Evolutionary conservation across 371 early-diverging fungal genomes (phyloP).

Genomic region (Actinomortierella wolfii): DNA sequence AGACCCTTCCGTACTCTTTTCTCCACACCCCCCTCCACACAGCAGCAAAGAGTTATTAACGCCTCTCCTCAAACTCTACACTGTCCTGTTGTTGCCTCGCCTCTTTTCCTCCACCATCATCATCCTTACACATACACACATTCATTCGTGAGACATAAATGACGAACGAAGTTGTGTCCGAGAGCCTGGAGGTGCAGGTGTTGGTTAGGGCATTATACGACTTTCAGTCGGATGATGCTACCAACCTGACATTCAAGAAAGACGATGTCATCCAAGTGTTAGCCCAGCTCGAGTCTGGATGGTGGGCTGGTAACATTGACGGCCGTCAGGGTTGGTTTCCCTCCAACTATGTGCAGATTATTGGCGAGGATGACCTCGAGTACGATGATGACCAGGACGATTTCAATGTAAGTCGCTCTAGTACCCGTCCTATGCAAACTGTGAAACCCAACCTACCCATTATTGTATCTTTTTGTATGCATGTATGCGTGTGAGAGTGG

Average conservation of each 20-base stretch:
- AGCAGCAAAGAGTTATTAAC: no score
- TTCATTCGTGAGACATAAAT: no score
- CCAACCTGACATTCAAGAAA: constrained; percentile 73
- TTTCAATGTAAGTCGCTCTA: constrained; percentile 27
- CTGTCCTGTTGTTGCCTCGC: no score
- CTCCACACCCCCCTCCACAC: no score
- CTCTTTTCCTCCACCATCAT: neutral
- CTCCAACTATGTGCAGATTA: constrained; percentile 52
- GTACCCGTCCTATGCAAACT: neutral
- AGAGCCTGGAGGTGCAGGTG: constrained; percentile 38
- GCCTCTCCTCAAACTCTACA: no score
- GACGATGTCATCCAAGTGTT: constrained; percentile 86
- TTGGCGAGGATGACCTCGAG: constrained; percentile 42
- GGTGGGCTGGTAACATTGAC: constrained; percentile 88
- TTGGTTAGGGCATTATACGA: constrained; percentile 84
- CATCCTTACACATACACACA: constrained; percentile 3
- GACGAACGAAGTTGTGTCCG: constrained; percentile 23
- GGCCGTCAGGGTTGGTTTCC: constrained; percentile 89
- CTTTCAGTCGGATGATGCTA: constrained; percentile 73
- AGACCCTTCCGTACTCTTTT: no score
- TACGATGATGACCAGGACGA: constrained; percentile 25
- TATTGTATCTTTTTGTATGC: neutral
- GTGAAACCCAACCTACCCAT: neutral
- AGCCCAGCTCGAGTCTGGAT: constrained; percentile 83
- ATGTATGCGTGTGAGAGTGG: no score